Percentiles rank a stretch among this genome's conserved stretches.
Evolutionary conservation across 2,329 filamentous ascomycete genomes (phyloP).

Genomic region (Zymoseptoria crescenta): DNA sequence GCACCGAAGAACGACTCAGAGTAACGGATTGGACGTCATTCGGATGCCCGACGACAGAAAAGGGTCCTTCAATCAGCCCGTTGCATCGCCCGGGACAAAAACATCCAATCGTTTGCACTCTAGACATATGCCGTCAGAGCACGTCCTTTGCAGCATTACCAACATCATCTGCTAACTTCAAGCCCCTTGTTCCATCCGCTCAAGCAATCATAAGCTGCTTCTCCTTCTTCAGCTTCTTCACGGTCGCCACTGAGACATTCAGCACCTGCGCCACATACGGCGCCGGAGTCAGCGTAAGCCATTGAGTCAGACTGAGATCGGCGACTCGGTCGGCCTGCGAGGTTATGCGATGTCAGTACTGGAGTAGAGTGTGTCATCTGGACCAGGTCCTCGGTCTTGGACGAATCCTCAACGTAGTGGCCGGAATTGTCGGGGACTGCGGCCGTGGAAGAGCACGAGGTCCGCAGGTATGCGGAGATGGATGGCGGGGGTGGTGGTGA

Average conservation of each 20-base stretch:
- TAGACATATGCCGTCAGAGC: too few species aligned
- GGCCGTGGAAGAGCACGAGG: not conserved
- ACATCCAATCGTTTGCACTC: too few species aligned
- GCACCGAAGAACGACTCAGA: too few species aligned
- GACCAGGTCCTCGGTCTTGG: slow-evolving; percentile 51
- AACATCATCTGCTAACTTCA: too few species aligned
- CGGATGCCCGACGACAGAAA: too few species aligned
- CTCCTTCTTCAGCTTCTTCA: slow-evolving; percentile 1
- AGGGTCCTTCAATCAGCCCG: too few species aligned
- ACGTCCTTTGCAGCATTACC: too few species aligned
- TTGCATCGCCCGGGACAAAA: too few species aligned
- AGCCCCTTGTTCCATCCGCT: not conserved
- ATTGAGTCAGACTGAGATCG: slow-evolving; percentile 60
- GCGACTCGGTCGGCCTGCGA: slow-evolving; percentile 51
- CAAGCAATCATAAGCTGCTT: not conserved
- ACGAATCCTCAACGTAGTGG: slow-evolving; percentile 63
- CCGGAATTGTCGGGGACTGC: slow-evolving; percentile 57
- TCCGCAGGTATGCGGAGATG: not conserved
- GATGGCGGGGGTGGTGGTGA: not conserved
- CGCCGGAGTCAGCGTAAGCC: slow-evolving; percentile 58
- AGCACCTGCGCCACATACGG: slow-evolving; percentile 42
- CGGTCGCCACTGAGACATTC: not conserved
- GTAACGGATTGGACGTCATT: too few species aligned
- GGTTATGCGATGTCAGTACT: not conserved
- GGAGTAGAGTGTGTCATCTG: not conserved